phyloP scores from a whole-genome alignment of 805 yeast species.

The Danielozyma ontarioensis region DNA sequence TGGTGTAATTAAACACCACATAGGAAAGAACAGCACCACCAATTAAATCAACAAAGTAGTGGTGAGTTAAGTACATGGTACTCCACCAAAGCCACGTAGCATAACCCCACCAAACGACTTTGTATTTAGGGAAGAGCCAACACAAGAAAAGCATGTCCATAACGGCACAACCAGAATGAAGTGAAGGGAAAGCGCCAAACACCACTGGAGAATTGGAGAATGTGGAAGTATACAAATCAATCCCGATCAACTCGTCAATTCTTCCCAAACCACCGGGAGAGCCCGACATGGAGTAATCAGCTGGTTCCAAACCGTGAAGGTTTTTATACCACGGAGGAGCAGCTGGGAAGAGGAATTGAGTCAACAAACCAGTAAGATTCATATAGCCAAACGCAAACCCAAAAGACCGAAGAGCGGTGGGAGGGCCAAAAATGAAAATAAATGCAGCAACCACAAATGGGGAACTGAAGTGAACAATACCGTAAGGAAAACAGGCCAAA shows the following conservation, averaged over 20 bases:
- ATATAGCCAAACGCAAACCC: conserved; percentile 94
- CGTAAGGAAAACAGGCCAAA: conserved; percentile 95
- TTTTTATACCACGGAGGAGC: conserved; percentile 98
- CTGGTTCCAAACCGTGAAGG: conserved; percentile 80
- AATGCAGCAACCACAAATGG: conserved; percentile 83
- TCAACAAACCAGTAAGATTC: conserved; percentile 81
- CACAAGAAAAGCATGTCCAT: conserved; percentile 86
- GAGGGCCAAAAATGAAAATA: conserved; percentile 86
- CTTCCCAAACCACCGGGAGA: conserved; percentile 94
- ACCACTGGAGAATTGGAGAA: conserved; percentile 86
- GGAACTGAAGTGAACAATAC: conserved; percentile 81
- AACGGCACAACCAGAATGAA: conserved; percentile 92
- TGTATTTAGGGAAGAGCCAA: conserved; percentile 71
- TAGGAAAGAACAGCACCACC: conserved; percentile 89
- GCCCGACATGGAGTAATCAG: conserved; percentile 86
- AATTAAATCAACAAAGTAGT: conserved; percentile 87
- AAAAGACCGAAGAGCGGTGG: conserved; percentile 73
- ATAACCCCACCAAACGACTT: conserved; percentile 65
- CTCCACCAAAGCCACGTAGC: conserved; percentile 98
- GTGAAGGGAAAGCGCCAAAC: conserved; percentile 83
- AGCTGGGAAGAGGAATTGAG: conserved; percentile 81
- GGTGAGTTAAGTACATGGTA: conserved; percentile 96
- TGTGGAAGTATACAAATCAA: conserved; percentile 77
- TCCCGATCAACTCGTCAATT: conserved; percentile 72
- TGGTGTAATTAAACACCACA: conserved; percentile 62